phyloP scores from a whole-genome alignment of 139 green algal species.

The Tetraselmis chui region DNA sequence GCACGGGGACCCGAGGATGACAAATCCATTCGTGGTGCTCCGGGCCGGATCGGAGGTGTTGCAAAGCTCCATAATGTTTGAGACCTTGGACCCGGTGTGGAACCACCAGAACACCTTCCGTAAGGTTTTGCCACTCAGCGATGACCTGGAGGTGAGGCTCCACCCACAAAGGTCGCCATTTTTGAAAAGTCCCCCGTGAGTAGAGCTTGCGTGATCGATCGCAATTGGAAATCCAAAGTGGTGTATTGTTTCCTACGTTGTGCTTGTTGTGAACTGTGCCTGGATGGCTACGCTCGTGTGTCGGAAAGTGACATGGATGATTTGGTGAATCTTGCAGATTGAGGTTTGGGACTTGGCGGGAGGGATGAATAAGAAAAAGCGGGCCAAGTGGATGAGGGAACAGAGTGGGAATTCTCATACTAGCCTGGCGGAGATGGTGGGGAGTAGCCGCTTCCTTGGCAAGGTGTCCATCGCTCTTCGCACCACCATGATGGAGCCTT shows the following conservation, averaged over 20 bases:
- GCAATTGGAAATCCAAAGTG: no score
- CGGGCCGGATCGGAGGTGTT: not conserved
- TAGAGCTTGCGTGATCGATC: no score
- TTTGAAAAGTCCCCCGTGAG: no score
- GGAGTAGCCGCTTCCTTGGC: constrained; percentile 44
- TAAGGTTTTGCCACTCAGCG: not conserved
- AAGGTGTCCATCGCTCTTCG: constrained; percentile 14
- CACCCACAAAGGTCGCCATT: no score
- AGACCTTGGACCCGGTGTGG: not conserved
- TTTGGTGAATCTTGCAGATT: no score
- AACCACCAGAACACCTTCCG: not conserved
- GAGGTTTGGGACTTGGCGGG: constrained; percentile 58
- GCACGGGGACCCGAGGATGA: not conserved
- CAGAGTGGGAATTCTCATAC: constrained; percentile 2
- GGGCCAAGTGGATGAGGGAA: constrained; percentile 18
- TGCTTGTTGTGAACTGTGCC: no score
- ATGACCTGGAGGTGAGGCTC: not conserved
- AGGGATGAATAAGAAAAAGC: constrained; percentile 13
- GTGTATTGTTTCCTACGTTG: no score
- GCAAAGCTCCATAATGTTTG: not conserved
- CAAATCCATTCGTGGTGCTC: not conserved
- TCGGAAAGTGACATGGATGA: no score
- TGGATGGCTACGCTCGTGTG: no score
- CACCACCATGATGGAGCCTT: not conserved
- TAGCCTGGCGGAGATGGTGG: constrained; percentile 22